phyloP scores from a whole-genome alignment of 2,329 filamentous ascomycete species.

The Orbilia ellipsospora region DNA sequence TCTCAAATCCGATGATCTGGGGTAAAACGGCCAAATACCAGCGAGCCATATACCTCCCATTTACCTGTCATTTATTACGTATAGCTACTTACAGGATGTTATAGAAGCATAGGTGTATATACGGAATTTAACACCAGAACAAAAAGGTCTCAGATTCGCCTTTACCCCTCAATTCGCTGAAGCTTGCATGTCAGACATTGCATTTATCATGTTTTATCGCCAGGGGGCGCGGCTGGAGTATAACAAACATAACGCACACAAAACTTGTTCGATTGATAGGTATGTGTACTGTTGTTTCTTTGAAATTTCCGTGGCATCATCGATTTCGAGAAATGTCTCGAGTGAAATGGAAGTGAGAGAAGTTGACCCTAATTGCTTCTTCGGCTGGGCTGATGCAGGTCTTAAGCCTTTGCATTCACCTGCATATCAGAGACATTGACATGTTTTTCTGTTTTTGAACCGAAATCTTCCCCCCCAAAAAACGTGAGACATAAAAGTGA shows the following conservation, averaged over 20 bases:
- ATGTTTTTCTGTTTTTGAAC: conserved; percentile 22
- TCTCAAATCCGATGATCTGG: too few relatives aligned
- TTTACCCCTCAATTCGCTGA: conserved; percentile 15
- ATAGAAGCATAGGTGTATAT: too few relatives aligned
- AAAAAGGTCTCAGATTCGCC: conserved; percentile 1
- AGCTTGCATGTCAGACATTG: conserved; percentile 39
- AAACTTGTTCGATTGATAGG: too few relatives aligned
- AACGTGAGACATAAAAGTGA: conserved; percentile 32
- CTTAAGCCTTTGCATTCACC: conserved; percentile 25
- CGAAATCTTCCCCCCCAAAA: conserved; percentile 9
- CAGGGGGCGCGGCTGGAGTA: conserved; percentile 17
- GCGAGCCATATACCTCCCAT: too few relatives aligned
- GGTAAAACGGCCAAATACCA: conserved; percentile 2
- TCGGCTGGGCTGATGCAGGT: conserved; percentile 49
- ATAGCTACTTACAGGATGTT: too few relatives aligned
- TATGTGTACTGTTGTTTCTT: conserved; percentile 1
- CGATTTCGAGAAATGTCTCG: conserved; percentile 12
- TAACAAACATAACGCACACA: conserved; percentile 12
- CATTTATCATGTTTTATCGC: conserved; percentile 10
- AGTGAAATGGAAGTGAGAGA: conserved; percentile 7
- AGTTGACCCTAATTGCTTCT: conserved; percentile 27
- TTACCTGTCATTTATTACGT: too few relatives aligned
- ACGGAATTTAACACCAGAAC: too few relatives aligned
- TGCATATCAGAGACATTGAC: conserved; percentile 47
- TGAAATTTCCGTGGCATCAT: conserved; percentile 20